These are phyloP conservation scores for Lichtheimia ornata DNA, from an alignment of 371 early-diverging fungal species.

Conservation along the genomic window DNA sequence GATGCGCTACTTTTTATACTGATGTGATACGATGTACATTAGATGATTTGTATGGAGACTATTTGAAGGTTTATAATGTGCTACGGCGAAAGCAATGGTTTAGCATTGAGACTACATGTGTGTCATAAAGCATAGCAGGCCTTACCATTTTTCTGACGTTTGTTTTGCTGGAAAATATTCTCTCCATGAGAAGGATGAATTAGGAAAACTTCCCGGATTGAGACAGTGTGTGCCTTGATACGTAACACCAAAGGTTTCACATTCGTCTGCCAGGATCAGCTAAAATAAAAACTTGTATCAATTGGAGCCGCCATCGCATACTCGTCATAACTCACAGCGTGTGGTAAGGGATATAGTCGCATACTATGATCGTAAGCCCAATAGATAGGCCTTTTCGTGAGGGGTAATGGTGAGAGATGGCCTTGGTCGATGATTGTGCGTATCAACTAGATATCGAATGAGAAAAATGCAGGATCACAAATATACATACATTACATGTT, in stretches of 20 bases:
- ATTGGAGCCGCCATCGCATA: no score
- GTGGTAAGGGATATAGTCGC: constrained; percentile 85
- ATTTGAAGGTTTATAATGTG: no score
- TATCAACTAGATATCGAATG: constrained; percentile 57
- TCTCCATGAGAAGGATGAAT: constrained; percentile 71
- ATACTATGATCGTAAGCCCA: constrained; percentile 85
- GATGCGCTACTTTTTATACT: no score
- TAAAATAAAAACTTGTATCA: constrained; percentile 20
- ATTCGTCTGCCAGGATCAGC: constrained; percentile 86
- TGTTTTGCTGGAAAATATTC: constrained; percentile 76
- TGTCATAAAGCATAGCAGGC: no score
- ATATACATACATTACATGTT: constrained; percentile 53
- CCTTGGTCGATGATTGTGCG: constrained; percentile 83
- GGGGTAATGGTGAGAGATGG: constrained; percentile 82
- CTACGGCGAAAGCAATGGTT: not conserved
- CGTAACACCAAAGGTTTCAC: constrained; percentile 68
- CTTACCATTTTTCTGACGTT: constrained; percentile 54
- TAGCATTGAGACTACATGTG: no score
- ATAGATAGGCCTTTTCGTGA: constrained; percentile 70
- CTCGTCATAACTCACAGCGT: constrained; percentile 59
- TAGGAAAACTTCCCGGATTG: constrained; percentile 88
- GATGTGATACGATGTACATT: no score
- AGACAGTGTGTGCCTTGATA: constrained; percentile 78
- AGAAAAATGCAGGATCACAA: not conserved
- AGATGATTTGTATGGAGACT: no score